Conservation (phyloP, 73 alveolate species). For the Paraurostyla sp. region DNA sequence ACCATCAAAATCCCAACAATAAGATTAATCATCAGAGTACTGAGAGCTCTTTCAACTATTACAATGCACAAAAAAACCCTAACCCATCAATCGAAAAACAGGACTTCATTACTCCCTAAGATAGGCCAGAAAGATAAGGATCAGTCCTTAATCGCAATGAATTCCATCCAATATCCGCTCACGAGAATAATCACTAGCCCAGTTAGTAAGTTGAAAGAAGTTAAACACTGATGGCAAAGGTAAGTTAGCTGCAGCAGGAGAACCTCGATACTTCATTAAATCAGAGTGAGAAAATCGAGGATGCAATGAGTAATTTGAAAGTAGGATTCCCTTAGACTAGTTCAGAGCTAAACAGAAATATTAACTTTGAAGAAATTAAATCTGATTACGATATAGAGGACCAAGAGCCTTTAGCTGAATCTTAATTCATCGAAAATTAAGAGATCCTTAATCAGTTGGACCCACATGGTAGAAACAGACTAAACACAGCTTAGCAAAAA, state of each 20-base stretch:
- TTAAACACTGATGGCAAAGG: too few species aligned
- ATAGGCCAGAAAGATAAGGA: background rate
- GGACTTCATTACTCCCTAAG: background rate
- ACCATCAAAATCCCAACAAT: too few species aligned
- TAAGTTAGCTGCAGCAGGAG: background rate
- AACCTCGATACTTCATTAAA: background rate
- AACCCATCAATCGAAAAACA: background rate
- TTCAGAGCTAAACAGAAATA: background rate
- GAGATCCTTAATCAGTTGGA: too few species aligned
- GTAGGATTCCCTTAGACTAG: background rate
- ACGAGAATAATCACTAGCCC: too few species aligned
- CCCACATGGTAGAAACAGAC: too few species aligned
- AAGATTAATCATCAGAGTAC: too few species aligned
- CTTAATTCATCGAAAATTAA: background rate
- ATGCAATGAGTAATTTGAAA: background rate
- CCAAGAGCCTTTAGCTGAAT: background rate
- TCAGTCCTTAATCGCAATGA: background rate
- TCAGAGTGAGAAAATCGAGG: background rate
- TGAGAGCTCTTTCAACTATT: slow-evolving; percentile 1
- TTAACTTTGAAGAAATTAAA: background rate
- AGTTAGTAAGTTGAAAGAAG: too few species aligned
- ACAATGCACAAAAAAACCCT: background rate
- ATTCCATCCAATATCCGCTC: too few species aligned
- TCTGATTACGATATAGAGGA: background rate
- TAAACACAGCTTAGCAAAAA: background rate